Percentiles rank a stretch among this genome's conserved stretches.
Evolutionary conservation across 805 yeast genomes (phyloP).

Genomic region (Starmerella stigmatis): DNA sequence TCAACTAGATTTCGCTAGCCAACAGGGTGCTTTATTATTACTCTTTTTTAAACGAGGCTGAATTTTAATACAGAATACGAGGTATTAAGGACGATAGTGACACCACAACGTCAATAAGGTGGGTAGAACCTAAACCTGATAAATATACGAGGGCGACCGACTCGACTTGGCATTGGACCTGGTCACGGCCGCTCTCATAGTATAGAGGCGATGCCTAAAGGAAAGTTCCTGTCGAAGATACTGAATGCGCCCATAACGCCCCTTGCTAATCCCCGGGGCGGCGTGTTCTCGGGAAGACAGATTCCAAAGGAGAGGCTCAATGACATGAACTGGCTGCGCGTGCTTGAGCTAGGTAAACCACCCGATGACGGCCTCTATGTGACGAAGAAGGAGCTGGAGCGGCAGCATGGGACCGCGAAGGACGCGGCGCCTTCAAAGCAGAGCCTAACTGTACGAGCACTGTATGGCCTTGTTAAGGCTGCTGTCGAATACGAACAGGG

Average conservation of each 20-base stretch:
- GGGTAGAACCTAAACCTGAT: constrained; percentile 2
- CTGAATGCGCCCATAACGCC: constrained; percentile 18
- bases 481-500: constrained; percentile 17
- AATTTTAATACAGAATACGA: too few species aligned
- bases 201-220: background rate
- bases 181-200: background rate
- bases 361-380: constrained; percentile 24
- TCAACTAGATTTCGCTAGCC: too few species aligned
- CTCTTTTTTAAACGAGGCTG: too few species aligned
- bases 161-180: background rate
- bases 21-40: too few species aligned
- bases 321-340: constrained; percentile 20
- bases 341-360: constrained; percentile 22
- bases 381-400: constrained; percentile 7
- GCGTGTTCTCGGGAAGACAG: constrained; percentile 21
- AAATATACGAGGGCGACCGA: background rate
- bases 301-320: constrained; percentile 19
- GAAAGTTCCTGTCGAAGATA: constrained; percentile 7
- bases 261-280: constrained; percentile 18
- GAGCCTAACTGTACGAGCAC: constrained; percentile 9
- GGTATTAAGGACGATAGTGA: too few species aligned
- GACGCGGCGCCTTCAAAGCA: constrained; percentile 1
- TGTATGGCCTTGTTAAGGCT: constrained; percentile 16
- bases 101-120: too few species aligned
- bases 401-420: background rate